These are phyloP conservation scores for Neospora caninum DNA, from an alignment of 169 alveolate genomes.

Conservation along the genomic window DNA sequence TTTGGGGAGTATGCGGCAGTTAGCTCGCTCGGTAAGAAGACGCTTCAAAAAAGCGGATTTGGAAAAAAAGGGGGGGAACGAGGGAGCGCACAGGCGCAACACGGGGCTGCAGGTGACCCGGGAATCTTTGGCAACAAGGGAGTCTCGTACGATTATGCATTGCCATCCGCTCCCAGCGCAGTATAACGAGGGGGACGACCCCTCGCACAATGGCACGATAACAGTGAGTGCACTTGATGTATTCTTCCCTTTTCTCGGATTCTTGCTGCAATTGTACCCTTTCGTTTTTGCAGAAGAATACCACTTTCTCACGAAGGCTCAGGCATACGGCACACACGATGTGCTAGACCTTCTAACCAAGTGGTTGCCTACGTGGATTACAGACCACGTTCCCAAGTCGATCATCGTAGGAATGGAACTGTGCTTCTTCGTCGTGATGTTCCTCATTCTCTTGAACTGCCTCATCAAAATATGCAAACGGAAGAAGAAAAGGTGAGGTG, in stretches of 20 bases:
- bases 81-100: not conserved
- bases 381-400: slow-evolving; percentile 49
- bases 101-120: not conserved
- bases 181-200: not conserved
- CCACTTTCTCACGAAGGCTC: slow-evolving; percentile 38
- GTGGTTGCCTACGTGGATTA: slow-evolving; percentile 64
- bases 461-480: not conserved
- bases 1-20: slow-evolving; percentile 63
- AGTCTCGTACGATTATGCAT: too few species aligned
- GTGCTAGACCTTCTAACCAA: slow-evolving; percentile 49
- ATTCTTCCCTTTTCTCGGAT: not conserved
- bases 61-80: not conserved
- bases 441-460: slow-evolving; percentile 21
- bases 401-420: slow-evolving; percentile 48
- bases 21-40: slow-evolving; percentile 50
- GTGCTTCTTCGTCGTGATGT: not conserved
- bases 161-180: too few species aligned
- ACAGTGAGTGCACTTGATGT: not conserved
- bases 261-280: not conserved
- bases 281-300: slow-evolving; percentile 42
- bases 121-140: not conserved
- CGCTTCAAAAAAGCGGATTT: too few species aligned
- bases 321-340: slow-evolving; percentile 45
- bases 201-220: not conserved
- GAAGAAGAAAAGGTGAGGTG: not conserved